A percentile compares a stretch with the other conserved stretches of the same genome.
phyloP scores from a whole-genome alignment of 2,329 filamentous ascomycete genomes.

The Ophiostoma quercus region DNA sequence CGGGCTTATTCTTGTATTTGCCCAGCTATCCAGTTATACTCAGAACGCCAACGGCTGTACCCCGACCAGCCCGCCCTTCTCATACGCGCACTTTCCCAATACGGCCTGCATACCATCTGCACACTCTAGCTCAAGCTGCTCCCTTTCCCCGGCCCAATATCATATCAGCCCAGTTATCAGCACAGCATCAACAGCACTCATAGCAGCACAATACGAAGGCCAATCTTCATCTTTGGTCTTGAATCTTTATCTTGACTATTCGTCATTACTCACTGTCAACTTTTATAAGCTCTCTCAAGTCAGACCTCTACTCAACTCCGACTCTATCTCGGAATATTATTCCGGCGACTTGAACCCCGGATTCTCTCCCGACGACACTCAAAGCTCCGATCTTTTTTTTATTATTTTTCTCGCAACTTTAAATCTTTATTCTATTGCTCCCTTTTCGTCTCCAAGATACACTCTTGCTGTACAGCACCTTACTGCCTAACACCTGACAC shows the following conservation, averaged over 20 bases:
- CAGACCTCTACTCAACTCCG: neutral
- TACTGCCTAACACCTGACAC: neutral
- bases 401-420: neutral
- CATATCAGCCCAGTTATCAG: neutral
- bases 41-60: neutral
- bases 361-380: neutral
- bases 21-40: neutral
- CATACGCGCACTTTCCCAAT: neutral
- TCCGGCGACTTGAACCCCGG: neutral
- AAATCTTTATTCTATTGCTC: neutral
- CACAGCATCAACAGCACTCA: too few species aligned
- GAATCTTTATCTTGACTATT: too few species aligned
- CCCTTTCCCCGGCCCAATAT: neutral
- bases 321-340: neutral
- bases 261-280: too few species aligned
- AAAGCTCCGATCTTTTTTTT: neutral
- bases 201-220: too few species aligned
- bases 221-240: too few species aligned
- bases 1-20: neutral
- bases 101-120: neutral
- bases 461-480: neutral
- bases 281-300: too few species aligned
- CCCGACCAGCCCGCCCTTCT: neutral
- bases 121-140: neutral
- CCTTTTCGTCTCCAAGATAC: neutral